Conservation (phyloP, 1,139 yeast genomes). For the Kluyveromyces marxianus region DNA sequence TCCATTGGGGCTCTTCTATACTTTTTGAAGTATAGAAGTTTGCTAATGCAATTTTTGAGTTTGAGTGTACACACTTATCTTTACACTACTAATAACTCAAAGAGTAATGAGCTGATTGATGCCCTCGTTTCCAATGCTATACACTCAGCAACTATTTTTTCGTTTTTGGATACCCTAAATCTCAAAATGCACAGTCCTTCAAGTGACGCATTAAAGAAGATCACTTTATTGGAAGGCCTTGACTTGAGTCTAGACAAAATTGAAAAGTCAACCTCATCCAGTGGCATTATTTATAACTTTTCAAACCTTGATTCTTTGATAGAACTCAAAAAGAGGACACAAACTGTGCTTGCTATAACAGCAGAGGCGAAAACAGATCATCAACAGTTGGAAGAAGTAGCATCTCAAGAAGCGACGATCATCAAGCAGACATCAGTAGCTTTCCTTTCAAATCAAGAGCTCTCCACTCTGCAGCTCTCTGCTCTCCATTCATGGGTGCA, state of each 20-base stretch:
- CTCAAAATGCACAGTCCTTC: constrained; percentile 35
- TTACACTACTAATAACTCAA: constrained; percentile 42
- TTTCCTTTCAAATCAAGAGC: constrained; percentile 38
- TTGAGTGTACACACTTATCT: constrained; percentile 64
- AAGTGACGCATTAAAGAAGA: constrained; percentile 26
- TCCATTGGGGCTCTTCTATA: constrained; percentile 51
- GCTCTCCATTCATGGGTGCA: constrained; percentile 80
- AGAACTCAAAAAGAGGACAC: constrained; percentile 21
- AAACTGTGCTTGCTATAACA: not conserved
- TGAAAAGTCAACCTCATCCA: constrained; percentile 21
- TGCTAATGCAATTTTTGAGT: constrained; percentile 59
- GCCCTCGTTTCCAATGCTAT: constrained; percentile 39
- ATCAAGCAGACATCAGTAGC: constrained; percentile 31
- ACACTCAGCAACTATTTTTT: constrained; percentile 52
- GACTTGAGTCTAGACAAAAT: constrained; percentile 32
- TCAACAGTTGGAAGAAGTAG: constrained; percentile 9
- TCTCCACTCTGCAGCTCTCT: constrained; percentile 47
- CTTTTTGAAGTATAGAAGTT: constrained; percentile 56
- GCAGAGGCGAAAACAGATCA: not conserved
- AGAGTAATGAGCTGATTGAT: constrained; percentile 47
- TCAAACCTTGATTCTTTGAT: constrained; percentile 28
- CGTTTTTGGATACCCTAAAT: constrained; percentile 63
- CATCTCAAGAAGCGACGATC: constrained; percentile 19
- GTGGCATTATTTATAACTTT: constrained; percentile 29
- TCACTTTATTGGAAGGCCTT: constrained; percentile 32